Conservation (phyloP, 306 rosid species). For the Prunus armeniaca region DNA sequence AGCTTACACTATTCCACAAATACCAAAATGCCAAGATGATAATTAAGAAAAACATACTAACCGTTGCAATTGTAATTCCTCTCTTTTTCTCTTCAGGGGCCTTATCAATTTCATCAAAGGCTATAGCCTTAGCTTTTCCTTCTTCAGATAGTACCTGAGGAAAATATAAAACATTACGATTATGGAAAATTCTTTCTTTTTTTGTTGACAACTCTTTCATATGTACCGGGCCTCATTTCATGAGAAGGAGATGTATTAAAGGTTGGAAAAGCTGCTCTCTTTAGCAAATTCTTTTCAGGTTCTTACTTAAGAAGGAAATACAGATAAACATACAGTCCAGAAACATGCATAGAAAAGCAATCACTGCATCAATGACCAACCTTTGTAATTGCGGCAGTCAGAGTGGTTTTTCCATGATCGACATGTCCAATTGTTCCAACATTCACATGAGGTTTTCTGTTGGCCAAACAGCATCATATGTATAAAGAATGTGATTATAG, state of each 20-base stretch:
- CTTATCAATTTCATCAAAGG: slow-evolving; percentile 91
- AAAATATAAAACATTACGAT: background rate
- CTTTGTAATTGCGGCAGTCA: slow-evolving; percentile 97
- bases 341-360: background rate
- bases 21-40: slow-evolving; percentile 11
- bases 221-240: background rate
- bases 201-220: background rate
- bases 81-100: slow-evolving; percentile 97
- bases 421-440: slow-evolving; percentile 96
- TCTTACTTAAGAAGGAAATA: background rate
- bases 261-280: background rate
- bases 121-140: slow-evolving; percentile 91
- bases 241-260: too few relatives aligned
- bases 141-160: slow-evolving; percentile 78
- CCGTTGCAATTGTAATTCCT: slow-evolving; percentile 97
- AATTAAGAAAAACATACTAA: slow-evolving; percentile 26
- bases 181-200: background rate
- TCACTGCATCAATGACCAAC: slow-evolving; percentile 36
- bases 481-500: background rate
- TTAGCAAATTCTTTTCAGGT: background rate
- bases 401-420: slow-evolving; percentile 94
- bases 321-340: background rate
- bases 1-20: background rate
- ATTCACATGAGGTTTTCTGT: slow-evolving; percentile 91
- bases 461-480: background rate